Evolutionary conservation across 129 eudicot genomes (phyloP).

Genomic region (Tanacetum coccineum): DNA sequence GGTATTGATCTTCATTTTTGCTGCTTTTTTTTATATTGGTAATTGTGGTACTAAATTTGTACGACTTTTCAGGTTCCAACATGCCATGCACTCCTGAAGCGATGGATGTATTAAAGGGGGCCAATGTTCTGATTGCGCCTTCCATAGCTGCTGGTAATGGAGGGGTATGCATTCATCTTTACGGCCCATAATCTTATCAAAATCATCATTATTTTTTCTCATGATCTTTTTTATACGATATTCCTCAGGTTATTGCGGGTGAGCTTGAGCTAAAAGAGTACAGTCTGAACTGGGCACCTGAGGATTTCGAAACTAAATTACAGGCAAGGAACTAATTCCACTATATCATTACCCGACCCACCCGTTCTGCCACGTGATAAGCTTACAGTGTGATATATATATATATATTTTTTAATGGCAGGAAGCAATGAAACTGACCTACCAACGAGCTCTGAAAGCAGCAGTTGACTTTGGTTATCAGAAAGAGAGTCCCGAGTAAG

Average conservation of each 20-base stretch:
- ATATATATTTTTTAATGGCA: slow-evolving; percentile 30
- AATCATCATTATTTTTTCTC: background rate
- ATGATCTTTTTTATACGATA: background rate
- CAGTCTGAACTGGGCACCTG: slow-evolving; percentile 88
- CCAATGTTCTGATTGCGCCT: slow-evolving; percentile 94
- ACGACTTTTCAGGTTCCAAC: slow-evolving; percentile 62
- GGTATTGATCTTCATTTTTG: slow-evolving; percentile 37
- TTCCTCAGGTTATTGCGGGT: slow-evolving; percentile 86
- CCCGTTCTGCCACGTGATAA: background rate
- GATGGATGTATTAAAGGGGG: slow-evolving; percentile 84
- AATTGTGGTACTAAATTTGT: background rate
- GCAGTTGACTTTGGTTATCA: slow-evolving; percentile 90
- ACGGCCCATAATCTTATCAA: background rate
- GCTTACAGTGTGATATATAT: background rate
- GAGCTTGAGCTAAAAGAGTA: slow-evolving; percentile 92
- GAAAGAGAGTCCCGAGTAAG: slow-evolving; percentile 99
- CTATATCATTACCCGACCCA: background rate
- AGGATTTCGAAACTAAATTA: slow-evolving; percentile 86
- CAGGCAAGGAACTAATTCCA: slow-evolving; percentile 44
- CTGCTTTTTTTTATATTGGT: background rate
- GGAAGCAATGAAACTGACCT: slow-evolving; percentile 99
- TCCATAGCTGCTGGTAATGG: slow-evolving; percentile 98
- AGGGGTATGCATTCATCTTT: slow-evolving; percentile 63
- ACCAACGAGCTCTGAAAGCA: slow-evolving; percentile 82
- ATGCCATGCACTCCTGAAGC: slow-evolving; percentile 99